Evolutionary conservation across 345 rosid genomes (phyloP).

Genomic region (Moringa oleifera): DNA sequence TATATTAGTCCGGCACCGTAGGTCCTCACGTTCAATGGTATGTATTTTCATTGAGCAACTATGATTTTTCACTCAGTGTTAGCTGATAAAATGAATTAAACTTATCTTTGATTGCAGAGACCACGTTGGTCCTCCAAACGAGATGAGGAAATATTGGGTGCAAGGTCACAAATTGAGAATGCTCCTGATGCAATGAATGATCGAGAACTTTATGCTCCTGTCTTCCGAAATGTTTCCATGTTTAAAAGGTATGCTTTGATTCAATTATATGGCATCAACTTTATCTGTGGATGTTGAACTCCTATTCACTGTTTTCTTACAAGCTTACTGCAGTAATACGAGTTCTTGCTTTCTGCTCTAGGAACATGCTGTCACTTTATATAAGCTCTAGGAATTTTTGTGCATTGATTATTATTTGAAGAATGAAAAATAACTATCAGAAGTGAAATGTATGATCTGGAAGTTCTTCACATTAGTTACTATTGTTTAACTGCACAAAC

Average conservation of each 20-base stretch:
- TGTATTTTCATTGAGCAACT: background rate
- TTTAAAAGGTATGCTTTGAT: slow-evolving; percentile 55
- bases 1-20: slow-evolving; percentile 40
- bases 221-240: slow-evolving; percentile 77
- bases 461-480: too few relatives aligned
- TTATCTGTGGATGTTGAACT: too few relatives aligned
- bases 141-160: slow-evolving; percentile 66
- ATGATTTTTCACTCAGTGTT: background rate
- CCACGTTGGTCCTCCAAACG: slow-evolving; percentile 72
- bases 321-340: too few relatives aligned
- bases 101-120: slow-evolving; percentile 42
- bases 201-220: slow-evolving; percentile 69
- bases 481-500: background rate
- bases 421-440: too few relatives aligned
- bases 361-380: too few relatives aligned
- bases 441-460: too few relatives aligned
- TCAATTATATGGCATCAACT: too few relatives aligned
- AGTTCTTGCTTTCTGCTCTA: too few relatives aligned
- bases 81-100: slow-evolving; percentile 7
- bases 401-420: too few relatives aligned
- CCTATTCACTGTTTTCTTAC: too few relatives aligned
- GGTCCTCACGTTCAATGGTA: slow-evolving; percentile 77
- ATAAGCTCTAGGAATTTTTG: too few relatives aligned
- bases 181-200: slow-evolving; percentile 38
- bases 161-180: slow-evolving; percentile 57